Evolutionary conservation across 768 basidiomycete genomes (phyloP), one percentile per base, ranked within the genome.

Genomic region (Rubroboletus pulcherrimus): DNA sequence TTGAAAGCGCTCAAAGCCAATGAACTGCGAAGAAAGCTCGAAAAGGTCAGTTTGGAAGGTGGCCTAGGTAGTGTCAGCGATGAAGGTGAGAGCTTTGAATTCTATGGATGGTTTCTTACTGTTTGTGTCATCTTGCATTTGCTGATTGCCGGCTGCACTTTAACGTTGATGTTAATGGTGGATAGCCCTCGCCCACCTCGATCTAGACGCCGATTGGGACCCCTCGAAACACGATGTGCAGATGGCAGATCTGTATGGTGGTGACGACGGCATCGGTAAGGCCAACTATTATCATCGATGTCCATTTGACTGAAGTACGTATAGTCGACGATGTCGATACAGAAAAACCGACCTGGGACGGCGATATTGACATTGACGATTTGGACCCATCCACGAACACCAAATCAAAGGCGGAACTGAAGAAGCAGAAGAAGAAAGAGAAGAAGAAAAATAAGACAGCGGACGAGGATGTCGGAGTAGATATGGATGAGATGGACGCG

Each of bases 191-290:
- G 74, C 79, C 50, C 82, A 81, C 40, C 77, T 96, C 4, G 92
- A 96, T 63, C 74, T 99, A 7, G 94, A 98, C 11, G 91, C 85
- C 1, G 94, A 98, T 43, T 98, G 92, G 89, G 93, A 98, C 63
- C 88, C 92, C 12, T 83, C 79, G 11, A 81, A 82, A 53, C 91
- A 97, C 66, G 93, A 97, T 60, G 72, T 70, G 35, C 89, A 92
- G 68, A 93, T 99, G 87, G 77, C 81, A 0, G 80, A 77, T 21
- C 67, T 98, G 26, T 91, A 93, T 64, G 82, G 75, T 11, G 77
- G 76, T 26, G 82, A 81, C 4, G 78, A 76, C 12, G 71, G 64
- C n/a, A 72, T 72, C 5, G 70, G 71, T 47, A 57, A 59, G 35
- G 70, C 57, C 9, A n/a, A 39, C 12, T 41, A 9, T 41, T 33